A percentile compares a stretch with the other conserved stretches of the same genome.
phyloP scores from a whole-genome alignment of 2,329 filamentous ascomycete genomes.

The Alternaria longipes region DNA sequence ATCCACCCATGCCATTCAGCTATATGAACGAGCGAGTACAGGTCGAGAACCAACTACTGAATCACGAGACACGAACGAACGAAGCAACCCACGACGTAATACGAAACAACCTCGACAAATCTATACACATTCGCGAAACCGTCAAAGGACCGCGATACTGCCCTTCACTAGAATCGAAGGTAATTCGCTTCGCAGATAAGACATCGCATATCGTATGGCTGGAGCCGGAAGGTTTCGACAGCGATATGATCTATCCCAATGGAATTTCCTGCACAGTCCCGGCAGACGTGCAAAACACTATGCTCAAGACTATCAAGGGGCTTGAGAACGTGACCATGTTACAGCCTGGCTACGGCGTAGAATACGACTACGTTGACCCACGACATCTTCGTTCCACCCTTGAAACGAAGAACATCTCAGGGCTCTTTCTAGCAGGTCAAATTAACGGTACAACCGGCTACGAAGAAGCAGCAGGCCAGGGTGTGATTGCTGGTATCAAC shows the following conservation, averaged over 20 bases:
- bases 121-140: conserved; percentile 93
- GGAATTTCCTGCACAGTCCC: conserved; percentile 98
- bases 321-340: conserved; percentile 91
- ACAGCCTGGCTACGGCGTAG: conserved; percentile 94
- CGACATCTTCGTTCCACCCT: conserved; percentile 86
- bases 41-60: conserved; percentile 83
- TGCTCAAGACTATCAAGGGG: conserved; percentile 87
- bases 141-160: conserved; percentile 96
- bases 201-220: conserved; percentile 91
- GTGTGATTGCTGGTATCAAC: conserved; percentile 91
- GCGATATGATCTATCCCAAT: conserved; percentile 91
- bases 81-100: conserved; percentile 82
- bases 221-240: conserved; percentile 93
- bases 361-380: conserved; percentile 98
- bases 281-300: conserved; percentile 81
- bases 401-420: conserved; percentile 90
- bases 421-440: conserved; percentile 91
- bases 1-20: conserved; percentile 89
- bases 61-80: conserved; percentile 89
- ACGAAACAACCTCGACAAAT: conserved; percentile 89
- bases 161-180: conserved; percentile 92
- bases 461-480: conserved; percentile 95
- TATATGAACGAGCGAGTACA: conserved; percentile 83
- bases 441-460: conserved; percentile 99
- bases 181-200: conserved; percentile 86